phyloP scores from a whole-genome alignment of 2,329 filamentous ascomycete genomes.

The Diaporthe vexans region DNA sequence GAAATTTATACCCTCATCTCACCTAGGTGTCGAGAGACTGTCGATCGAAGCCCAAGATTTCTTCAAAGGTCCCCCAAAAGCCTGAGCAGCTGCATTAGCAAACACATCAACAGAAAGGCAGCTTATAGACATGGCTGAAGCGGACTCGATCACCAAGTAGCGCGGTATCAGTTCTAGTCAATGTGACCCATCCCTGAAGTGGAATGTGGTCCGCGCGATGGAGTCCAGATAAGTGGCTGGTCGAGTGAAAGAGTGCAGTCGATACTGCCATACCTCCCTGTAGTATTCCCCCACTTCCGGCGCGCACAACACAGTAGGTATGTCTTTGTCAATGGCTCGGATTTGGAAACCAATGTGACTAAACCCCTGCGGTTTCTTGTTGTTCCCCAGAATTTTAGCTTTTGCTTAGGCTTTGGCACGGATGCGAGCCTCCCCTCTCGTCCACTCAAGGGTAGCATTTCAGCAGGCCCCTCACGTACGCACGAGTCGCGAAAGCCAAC shows the following conservation, averaged over 20 bases:
- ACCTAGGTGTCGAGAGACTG: neutral
- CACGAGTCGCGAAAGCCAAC: conserved; percentile 4
- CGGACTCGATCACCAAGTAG: neutral
- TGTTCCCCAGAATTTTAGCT: neutral
- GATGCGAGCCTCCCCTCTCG: neutral
- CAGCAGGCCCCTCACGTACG: neutral
- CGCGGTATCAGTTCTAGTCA: neutral
- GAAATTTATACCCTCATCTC: neutral
- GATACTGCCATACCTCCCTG: neutral
- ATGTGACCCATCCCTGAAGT: neutral
- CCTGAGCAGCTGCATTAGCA: neutral
- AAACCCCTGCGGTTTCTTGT: neutral
- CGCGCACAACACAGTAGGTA: neutral
- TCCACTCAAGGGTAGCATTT: conserved; percentile 3
- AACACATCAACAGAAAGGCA: too few species aligned
- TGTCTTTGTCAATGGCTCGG: neutral
- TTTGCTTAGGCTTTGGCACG: neutral
- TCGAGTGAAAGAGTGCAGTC: neutral
- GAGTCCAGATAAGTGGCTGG: neutral
- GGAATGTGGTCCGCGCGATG: neutral
- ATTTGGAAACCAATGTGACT: neutral
- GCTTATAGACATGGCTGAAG: neutral
- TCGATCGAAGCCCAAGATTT: neutral
- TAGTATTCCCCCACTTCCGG: neutral
- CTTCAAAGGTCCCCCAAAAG: neutral